Percentiles rank a stretch among this genome's conserved stretches.
These are phyloP conservation scores for Hypoxylon rickii DNA, from an alignment of 495 filamentous ascomycete genomes.

Conservation along the genomic window DNA sequence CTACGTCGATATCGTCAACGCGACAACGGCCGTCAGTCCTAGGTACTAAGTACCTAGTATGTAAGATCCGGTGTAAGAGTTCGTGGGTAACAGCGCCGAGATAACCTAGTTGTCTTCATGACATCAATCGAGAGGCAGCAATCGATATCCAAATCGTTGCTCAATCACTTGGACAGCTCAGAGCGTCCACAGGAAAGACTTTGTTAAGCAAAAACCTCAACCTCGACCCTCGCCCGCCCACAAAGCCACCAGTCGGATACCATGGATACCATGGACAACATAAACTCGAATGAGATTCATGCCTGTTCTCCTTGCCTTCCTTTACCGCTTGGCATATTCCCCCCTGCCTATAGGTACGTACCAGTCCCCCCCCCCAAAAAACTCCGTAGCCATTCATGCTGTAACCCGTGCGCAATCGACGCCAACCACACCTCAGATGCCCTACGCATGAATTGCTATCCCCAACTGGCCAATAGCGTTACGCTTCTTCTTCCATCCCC, in stretches of 20 bases:
- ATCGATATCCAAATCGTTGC: not conserved
- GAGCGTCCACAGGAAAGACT: no score
- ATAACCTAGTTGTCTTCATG: not conserved
- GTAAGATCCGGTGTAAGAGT: no score
- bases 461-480: slow-evolving; percentile 9
- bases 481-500: not conserved
- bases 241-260: no score
- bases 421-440: not conserved
- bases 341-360: not conserved
- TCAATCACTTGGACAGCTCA: no score
- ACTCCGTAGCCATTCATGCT: slow-evolving; percentile 23
- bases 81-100: not conserved
- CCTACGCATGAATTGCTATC: slow-evolving; percentile 11
- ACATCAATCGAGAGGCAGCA: not conserved
- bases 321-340: slow-evolving; percentile 1
- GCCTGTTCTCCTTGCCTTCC: no score
- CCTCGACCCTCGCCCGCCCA: no score
- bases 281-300: no score
- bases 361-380: slow-evolving; percentile 3
- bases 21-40: no score
- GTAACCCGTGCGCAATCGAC: slow-evolving; percentile 2
- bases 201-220: no score
- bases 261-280: no score
- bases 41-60: no score
- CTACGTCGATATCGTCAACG: no score